phyloP scores from a whole-genome alignment of 1,139 yeast genomes.

The Yamadazyma buinensis region DNA sequence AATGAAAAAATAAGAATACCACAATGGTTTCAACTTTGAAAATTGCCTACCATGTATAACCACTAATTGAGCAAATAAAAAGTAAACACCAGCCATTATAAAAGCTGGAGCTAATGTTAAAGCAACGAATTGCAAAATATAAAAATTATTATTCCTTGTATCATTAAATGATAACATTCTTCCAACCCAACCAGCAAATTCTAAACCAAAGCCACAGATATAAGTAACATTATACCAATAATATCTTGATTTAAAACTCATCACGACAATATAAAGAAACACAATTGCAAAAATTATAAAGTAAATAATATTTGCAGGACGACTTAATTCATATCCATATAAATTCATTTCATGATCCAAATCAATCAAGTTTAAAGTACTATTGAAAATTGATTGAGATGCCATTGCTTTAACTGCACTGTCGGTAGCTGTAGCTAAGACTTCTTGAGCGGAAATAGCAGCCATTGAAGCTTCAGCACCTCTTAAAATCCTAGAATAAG shows the following conservation, averaged over 20 bases:
- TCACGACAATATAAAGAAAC: constrained; percentile 18
- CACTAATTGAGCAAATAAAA: constrained; percentile 67
- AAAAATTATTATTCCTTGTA: constrained; percentile 41
- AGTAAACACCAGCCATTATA: constrained; percentile 85
- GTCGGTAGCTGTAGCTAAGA: constrained; percentile 40
- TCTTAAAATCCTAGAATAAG: constrained; percentile 23
- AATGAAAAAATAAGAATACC: constrained; percentile 68
- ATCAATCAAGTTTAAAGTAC: constrained; percentile 29
- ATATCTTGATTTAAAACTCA: constrained; percentile 23
- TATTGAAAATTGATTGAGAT: constrained; percentile 28
- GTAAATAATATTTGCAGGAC: constrained; percentile 31
- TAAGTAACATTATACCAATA: constrained; percentile 33
- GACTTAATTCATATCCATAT: constrained; percentile 21
- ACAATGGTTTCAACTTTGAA: constrained; percentile 68
- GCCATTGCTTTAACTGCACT: constrained; percentile 24
- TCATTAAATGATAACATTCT: constrained; percentile 46
- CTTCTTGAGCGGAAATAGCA: constrained; percentile 30
- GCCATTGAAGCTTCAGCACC: constrained; percentile 39
- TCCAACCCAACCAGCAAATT: constrained; percentile 67
- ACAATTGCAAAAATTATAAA: constrained; percentile 24
- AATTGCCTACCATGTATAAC: constrained; percentile 63
- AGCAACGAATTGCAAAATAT: constrained; percentile 62
- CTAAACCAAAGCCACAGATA: constrained; percentile 27
- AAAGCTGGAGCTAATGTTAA: constrained; percentile 86
- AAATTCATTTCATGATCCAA: constrained; percentile 20